Evolutionary conservation across 106 monocot species (phyloP), one percentile per base, ranked within the genome.

Genomic region (Dendrobium huoshanense): DNA sequence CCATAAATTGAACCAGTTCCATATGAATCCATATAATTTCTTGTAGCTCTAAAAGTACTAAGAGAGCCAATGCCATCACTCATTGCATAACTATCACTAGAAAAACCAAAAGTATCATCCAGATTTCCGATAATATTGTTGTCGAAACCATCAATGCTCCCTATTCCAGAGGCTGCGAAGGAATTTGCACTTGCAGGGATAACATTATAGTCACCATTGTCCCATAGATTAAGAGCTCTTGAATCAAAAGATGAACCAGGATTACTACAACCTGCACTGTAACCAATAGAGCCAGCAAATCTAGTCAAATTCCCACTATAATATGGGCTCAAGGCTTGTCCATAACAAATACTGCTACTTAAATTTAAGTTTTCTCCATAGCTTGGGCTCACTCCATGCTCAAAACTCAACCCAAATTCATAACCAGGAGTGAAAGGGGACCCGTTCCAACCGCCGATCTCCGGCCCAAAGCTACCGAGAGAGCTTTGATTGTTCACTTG

Each of bases 381-480:
- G 55, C 61, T 81, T 73, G 79, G 77, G 82, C 48, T 90, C 84
- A 92, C 75, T 10, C 81, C 90, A 72, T 81, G 77, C 47, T 92
- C 92, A 75, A 88, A 87, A 72, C 87, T 88, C 90, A 95, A 81
- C 9, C 90, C 90, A 58, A 95, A 84, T 83, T 90, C 92, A 86
- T 87, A 90, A 77, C 85, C 87, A 86, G 90, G 87, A 59, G 75
- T 81, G 67, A 95, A 87, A 83, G 88, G 80, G 70, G 88, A 87
- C 10, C 92, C 85, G 73, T 85, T 88, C n/a, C 88, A 82, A 20
- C 77, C 87, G 68, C 87, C 85, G 58, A 81, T 22, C 31, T 87
- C n/a, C 5, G 86, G 81, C 41, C 90, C 90, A 78, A 86, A 90
- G 77, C 81, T 85, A 73, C 86, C 81, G 37, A 92, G 64, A 0